Conservation (phyloP, 1,284 basidiomycete species). For the Cutaneotrichosporon sp. region DNA sequence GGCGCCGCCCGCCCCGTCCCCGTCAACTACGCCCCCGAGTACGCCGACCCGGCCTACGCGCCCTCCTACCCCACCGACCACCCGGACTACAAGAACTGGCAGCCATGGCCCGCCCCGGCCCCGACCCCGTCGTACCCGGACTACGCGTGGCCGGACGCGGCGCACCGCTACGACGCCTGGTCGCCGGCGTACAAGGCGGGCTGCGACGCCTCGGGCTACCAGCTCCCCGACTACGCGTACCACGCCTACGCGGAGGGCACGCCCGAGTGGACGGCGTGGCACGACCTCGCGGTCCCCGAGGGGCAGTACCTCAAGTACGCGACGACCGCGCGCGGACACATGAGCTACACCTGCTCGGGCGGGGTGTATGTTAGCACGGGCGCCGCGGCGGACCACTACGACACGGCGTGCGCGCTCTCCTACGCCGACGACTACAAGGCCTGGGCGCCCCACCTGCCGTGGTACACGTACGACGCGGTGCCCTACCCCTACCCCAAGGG, state of each 20-base stretch:
- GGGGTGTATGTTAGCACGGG: constrained; percentile 35
- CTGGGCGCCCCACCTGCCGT: constrained; percentile 26
- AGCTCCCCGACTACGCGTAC: not conserved
- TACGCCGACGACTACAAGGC: not conserved
- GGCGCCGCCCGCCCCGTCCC: not conserved
- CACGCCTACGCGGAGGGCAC: not conserved
- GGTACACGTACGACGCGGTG: constrained; percentile 19
- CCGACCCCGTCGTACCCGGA: not conserved
- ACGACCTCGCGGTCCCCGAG: constrained; percentile 14
- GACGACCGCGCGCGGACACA: constrained; percentile 34
- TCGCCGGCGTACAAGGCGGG: not conserved
- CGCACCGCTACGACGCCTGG: not conserved
- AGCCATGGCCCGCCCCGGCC: not conserved
- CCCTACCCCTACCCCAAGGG: not conserved
- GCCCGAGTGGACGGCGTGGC: not conserved
- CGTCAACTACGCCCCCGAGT: not conserved
- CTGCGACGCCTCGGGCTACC: not conserved
- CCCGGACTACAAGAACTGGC: not conserved
- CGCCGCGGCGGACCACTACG: constrained; percentile 56
- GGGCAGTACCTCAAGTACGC: constrained; percentile 17
- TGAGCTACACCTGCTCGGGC: constrained; percentile 43
- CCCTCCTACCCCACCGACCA: not conserved
- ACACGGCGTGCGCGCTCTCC: constrained; percentile 51
- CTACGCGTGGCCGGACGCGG: not conserved
- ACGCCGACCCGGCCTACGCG: not conserved